A percentile compares a stretch with the other conserved stretches of the same genome.
phyloP scores from a whole-genome alignment of 345 rosid species.

The Odontarrhena argentea region DNA sequence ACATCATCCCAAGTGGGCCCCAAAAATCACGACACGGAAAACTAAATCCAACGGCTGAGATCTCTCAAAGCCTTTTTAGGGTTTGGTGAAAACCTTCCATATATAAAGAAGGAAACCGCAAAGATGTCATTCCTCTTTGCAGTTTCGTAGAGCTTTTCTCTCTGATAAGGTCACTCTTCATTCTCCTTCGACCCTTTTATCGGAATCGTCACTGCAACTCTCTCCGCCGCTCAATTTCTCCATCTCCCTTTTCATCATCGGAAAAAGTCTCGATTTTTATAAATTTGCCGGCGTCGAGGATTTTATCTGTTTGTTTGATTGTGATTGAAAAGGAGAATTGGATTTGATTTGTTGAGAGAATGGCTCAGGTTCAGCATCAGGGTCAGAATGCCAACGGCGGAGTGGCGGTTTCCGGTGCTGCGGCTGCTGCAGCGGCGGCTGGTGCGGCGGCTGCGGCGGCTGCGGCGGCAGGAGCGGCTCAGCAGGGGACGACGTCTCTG shows the following conservation, averaged over 20 bases:
- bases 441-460: conserved; percentile 49
- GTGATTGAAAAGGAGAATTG: conserved; percentile 22
- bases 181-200: conserved; percentile 29
- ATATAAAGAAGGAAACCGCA: conserved; percentile 30
- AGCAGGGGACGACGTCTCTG: conserved; percentile 69
- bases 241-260: conserved; percentile 36
- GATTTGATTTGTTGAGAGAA: conserved; percentile 25
- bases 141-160: conserved; percentile 21
- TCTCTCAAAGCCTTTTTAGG: conserved; percentile 30
- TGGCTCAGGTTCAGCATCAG: conserved; percentile 87
- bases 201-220: conserved; percentile 37
- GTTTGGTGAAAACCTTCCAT: conserved; percentile 38
- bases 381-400: conserved; percentile 49
- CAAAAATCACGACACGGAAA: conserved; percentile 3
- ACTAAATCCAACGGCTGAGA: conserved; percentile 40
- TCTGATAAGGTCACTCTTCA: conserved; percentile 39
- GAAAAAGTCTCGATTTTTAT: conserved; percentile 32
- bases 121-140: conserved; percentile 13
- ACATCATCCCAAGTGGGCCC: conserved; percentile 13
- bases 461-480: conserved; percentile 46
- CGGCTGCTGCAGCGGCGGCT: conserved; percentile 36
- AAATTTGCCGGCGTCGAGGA: conserved; percentile 2
- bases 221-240: conserved; percentile 43
- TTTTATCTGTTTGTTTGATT: conserved; percentile 5
- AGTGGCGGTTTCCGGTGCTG: conserved; percentile 48